These are phyloP conservation scores for Haematococcus sp. DNA, from an alignment of 139 green algal genomes.

Conservation along the genomic window DNA sequence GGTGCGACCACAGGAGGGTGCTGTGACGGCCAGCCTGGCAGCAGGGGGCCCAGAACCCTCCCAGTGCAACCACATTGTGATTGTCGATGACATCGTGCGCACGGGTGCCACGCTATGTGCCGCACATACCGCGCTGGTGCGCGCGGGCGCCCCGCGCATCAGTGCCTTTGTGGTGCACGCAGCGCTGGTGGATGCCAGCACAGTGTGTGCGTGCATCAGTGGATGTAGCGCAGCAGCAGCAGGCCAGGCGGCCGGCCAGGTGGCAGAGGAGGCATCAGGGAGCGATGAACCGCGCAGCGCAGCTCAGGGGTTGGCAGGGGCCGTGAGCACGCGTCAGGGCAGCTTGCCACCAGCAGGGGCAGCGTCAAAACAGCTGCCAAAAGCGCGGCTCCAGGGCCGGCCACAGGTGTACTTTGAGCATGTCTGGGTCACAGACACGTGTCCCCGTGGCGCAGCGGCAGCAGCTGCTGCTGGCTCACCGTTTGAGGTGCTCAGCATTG, in stretches of 20 bases:
- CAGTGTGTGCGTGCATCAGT: not conserved
- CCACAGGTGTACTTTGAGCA: not conserved
- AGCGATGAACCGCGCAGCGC: not conserved
- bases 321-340: not conserved
- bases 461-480: not conserved
- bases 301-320: too few species aligned
- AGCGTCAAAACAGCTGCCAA: not conserved
- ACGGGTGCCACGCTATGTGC: not conserved
- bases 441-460: not conserved
- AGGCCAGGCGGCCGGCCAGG: not conserved
- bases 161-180: not conserved
- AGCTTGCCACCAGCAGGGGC: not conserved
- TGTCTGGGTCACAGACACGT: conserved; percentile 2
- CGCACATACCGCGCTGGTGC: not conserved
- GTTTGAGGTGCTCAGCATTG: conserved; percentile 1
- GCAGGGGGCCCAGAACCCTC: not conserved
- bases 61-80: not conserved
- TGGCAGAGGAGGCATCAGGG: not conserved
- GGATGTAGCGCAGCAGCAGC: not conserved
- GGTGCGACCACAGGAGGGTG: too few species aligned
- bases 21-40: not conserved
- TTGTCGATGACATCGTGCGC: conserved; percentile 7
- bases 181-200: not conserved
- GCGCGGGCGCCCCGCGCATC: not conserved
- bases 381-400: not conserved